Evolutionary conservation across 148 eudicot genomes (phyloP).

Genomic region (Nepenthes gracilis): DNA sequence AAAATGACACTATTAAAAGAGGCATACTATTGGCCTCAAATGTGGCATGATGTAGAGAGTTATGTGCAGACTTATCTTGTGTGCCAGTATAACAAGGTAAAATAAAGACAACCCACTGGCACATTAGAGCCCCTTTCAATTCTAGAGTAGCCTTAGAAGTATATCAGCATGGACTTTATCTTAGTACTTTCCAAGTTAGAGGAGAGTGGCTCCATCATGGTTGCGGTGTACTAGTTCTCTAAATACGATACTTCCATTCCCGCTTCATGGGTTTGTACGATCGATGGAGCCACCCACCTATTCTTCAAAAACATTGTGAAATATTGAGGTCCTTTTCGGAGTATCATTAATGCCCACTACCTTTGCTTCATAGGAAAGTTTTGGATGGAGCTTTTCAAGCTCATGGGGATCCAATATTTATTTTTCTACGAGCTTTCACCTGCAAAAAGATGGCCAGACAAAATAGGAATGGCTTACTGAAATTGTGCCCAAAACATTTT

Average conservation of each 20-base stretch:
- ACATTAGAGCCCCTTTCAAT: conserved; percentile 4
- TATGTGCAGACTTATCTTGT: conserved; percentile 6
- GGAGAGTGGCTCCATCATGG: conserved; percentile 2
- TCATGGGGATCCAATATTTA: conserved; percentile 5
- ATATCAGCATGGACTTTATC: conserved; percentile 7
- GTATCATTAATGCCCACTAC: conserved; percentile 4
- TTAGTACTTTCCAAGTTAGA: background rate
- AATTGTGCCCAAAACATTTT: conserved; percentile 4
- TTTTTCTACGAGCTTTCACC: conserved; percentile 6
- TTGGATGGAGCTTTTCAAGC: conserved; percentile 6
- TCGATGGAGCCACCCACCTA: background rate
- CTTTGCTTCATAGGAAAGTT: background rate
- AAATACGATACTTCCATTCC: conserved; percentile 13
- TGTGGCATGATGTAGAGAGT: conserved; percentile 4
- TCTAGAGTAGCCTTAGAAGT: conserved; percentile 1
- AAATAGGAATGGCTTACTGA: conserved; percentile 8
- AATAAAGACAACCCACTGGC: background rate
- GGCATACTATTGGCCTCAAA: conserved; percentile 7
- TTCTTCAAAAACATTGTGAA: conserved; percentile 10
- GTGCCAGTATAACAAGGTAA: conserved; percentile 14
- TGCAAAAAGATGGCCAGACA: conserved; percentile 7
- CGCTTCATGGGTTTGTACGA: background rate
- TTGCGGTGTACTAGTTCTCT: conserved; percentile 6
- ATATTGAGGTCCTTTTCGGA: conserved; percentile 1
- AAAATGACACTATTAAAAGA: background rate